Conservation (phyloP, 2,329 filamentous ascomycete genomes). For the Chrysosphaeria jannelii region DNA sequence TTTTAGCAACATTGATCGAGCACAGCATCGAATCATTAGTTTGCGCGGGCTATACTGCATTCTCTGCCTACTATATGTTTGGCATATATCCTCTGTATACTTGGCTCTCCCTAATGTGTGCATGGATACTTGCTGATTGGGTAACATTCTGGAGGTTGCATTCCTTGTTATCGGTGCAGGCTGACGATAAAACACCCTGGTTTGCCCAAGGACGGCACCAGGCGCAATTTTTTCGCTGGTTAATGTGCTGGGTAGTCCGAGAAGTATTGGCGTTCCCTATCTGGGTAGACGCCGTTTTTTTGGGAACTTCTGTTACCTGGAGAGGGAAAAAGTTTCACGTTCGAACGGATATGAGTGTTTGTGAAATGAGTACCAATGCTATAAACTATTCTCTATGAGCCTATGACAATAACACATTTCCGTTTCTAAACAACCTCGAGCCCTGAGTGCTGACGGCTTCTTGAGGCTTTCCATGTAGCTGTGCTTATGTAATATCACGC, state of each 20-base stretch:
- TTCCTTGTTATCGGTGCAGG: slow-evolving; percentile 35
- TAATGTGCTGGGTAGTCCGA: slow-evolving; percentile 57
- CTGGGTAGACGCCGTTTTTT: slow-evolving; percentile 68
- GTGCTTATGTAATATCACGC: too few relatives aligned
- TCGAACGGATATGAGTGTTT: slow-evolving; percentile 61
- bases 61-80: slow-evolving; percentile 36
- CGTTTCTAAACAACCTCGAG: too few relatives aligned
- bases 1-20: slow-evolving; percentile 67
- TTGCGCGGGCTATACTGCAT: slow-evolving; percentile 55
- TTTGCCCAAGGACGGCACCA: slow-evolving; percentile 23
- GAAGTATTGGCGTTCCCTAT: slow-evolving; percentile 64
- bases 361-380: too few relatives aligned
- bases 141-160: slow-evolving; percentile 45
- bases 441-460: too few relatives aligned
- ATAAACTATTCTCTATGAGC: too few relatives aligned
- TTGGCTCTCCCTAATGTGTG: slow-evolving; percentile 32
- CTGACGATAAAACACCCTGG: slow-evolving; percentile 33
- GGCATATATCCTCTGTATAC: background rate
- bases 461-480: too few relatives aligned
- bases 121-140: slow-evolving; percentile 54
- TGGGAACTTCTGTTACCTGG: slow-evolving; percentile 74
- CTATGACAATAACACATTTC: too few relatives aligned
- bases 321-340: slow-evolving; percentile 59
- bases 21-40: slow-evolving; percentile 73
- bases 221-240: slow-evolving; percentile 18